Evolutionary conservation across 1,284 basidiomycete genomes (phyloP), one percentile per base, ranked within the genome.

Genomic region (Ceratobasidium sp.): DNA sequence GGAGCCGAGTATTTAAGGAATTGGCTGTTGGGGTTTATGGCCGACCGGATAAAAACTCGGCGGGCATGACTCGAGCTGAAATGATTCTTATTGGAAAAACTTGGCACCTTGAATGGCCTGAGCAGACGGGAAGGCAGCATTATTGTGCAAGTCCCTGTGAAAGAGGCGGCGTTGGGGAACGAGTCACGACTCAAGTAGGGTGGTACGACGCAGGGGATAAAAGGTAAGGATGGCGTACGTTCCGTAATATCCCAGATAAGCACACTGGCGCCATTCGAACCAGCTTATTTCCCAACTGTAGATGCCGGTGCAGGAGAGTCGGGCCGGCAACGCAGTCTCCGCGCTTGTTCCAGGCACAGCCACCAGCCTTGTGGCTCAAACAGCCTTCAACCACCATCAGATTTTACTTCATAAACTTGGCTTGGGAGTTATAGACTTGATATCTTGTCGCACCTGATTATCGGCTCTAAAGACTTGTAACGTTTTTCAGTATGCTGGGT

Each of bases 401-500:
- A 34, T 61, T 14, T 37, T 19, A 39, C 5, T 22, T 19, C 9
- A 41, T 41, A 16, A 6, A 61, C 2, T 22, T 41, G 34, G 39
- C 46, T 22, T 11, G 62, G 13, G n/a, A 14, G 5, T 48, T 48
- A 48, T 11, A 48, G 46, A 46, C 8, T 48, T 16, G 14, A 2
- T 48, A 48, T 29, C 41, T 48, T 31, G 62, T 64, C 14, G 39
- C 27, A 49, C 7, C 13, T 22, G 22, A 19, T 49, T 19, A 22
- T 43, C 31, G 64, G 16, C 34, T 48, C 41, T 37, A 54, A 31
- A 5, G 24, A 22, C n/a, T 62, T 62, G 24, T n/a, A 13, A 43
- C 27, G 16, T 24, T 41, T 34, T 16, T 27, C 24, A 27, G 16
- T 31, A 93, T 92, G 90, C 86, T 92, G 78, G 90, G 73, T 16